Evolutionary conservation across 805 yeast genomes (phyloP), one percentile per base, ranked within the genome.

Genomic region (Ogataea corticis): DNA sequence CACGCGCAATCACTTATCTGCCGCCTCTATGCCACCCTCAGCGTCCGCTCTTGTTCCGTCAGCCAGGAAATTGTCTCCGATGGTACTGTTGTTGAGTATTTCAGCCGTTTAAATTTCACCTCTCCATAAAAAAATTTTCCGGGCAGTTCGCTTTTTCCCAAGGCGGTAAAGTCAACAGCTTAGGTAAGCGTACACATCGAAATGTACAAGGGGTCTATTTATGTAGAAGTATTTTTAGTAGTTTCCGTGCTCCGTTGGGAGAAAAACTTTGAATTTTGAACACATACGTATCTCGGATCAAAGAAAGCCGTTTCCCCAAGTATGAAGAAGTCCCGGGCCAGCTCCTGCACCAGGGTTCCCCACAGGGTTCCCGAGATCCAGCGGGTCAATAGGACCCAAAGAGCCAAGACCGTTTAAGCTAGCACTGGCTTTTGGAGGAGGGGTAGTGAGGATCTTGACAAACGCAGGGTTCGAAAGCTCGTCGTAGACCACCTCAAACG

Each of bases 401-500:
- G 25, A 21, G 46, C 37, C 33, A 29, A 29, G 18, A 31, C 16
- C 32, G 45, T 23, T 28, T 44, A 11, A 7, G 44, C n/a, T n/a
- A 36, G 17, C 16, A 50, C 11, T 17, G 52, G 25, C 25, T 21
- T 21, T 21, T 6, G 25, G 25, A 21, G 25, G 25, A 21, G 25
- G 25, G 25, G 40, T 39, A 27, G 50, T 33, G 12, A 46, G 48
- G 16, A 65, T 65, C 50, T 71, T 70, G 30, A 76, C 63, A 51
- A 68, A 73, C 7, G 69, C 66, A 2, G 76, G 75, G n/a, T 64
- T 67, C 1, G 76, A 75, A 34, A 68, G 59, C 44, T 74, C 76
- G 50, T 76, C 80, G 52, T 70, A 71, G 17, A 70, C 53, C 33
- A 74, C 59, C 17, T 74, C 77, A 54, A 76, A 77, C 18, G 62